Conservation (phyloP, 2,329 filamentous ascomycete genomes). For the Neopestalotiopsis sp. region DNA sequence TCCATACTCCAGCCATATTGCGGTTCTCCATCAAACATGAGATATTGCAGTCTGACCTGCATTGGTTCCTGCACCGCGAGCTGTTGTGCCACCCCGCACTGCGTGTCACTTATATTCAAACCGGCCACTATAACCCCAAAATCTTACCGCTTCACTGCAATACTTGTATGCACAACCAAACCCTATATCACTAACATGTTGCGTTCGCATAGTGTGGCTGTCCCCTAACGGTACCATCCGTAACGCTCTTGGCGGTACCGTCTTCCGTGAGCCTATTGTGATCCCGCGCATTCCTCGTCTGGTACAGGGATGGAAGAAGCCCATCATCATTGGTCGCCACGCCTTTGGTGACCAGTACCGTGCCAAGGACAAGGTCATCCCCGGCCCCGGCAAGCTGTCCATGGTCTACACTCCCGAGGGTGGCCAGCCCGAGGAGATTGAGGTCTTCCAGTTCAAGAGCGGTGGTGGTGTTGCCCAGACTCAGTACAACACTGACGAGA, state of each 20-base stretch:
- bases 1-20: neutral
- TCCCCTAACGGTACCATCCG: constrained; percentile 92
- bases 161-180: neutral
- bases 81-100: neutral
- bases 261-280: constrained; percentile 98
- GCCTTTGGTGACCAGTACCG: constrained; percentile 99
- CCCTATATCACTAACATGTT: constrained; percentile 18
- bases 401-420: constrained; percentile 93
- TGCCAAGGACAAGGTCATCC: constrained; percentile 87
- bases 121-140: neutral
- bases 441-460: constrained; percentile 88
- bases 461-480: constrained; percentile 90
- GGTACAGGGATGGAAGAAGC: constrained; percentile 97
- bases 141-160: neutral
- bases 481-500: constrained; percentile 98
- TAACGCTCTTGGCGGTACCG: constrained; percentile 83
- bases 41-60: constrained; percentile 27
- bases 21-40: neutral
- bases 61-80: constrained; percentile 20
- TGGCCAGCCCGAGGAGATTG: constrained; percentile 80
- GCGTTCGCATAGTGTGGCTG: constrained; percentile 77
- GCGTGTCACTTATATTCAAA: neutral
- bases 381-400: constrained; percentile 84
- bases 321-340: constrained; percentile 98
- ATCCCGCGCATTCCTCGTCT: constrained; percentile 92